phyloP scores from a whole-genome alignment of 116 monocot genomes.

The Thalassia testudinum region DNA sequence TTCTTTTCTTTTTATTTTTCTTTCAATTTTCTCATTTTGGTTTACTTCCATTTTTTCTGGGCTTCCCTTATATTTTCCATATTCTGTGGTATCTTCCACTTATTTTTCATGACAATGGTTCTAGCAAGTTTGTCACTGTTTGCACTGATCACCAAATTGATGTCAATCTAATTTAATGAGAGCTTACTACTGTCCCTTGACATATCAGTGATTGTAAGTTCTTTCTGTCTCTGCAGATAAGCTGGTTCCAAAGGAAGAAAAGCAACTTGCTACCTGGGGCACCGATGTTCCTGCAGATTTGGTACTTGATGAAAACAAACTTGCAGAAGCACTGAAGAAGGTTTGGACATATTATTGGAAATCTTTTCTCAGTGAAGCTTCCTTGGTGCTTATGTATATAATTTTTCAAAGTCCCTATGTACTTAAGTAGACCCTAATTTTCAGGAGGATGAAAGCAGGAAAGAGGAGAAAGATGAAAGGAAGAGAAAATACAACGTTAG shows the following conservation, averaged over 20 bases:
- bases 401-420: too few relatives aligned
- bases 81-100: too few relatives aligned
- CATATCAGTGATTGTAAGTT: too few relatives aligned
- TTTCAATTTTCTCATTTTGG: neutral
- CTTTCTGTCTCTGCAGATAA: too few relatives aligned
- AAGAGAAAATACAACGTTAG: constrained; percentile 95
- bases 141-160: too few relatives aligned
- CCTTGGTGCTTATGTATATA: too few relatives aligned
- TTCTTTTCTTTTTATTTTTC: neutral
- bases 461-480: constrained; percentile 85
- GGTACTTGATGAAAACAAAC: constrained; percentile 57
- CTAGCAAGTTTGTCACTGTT: too few relatives aligned
- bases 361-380: neutral
- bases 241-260: constrained; percentile 39
- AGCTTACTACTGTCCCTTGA: too few relatives aligned
- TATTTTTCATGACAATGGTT: too few relatives aligned
- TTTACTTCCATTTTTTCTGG: neutral
- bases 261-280: constrained; percentile 78
- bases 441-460: constrained; percentile 82
- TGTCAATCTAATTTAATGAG: too few relatives aligned
- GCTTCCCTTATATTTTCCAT: too few relatives aligned
- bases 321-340: constrained; percentile 76
- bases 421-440: too few relatives aligned
- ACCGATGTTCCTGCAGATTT: constrained; percentile 87
- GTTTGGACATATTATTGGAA: constrained; percentile 6